A percentile compares a stretch with the other conserved stretches of the same genome.
Conservation (phyloP, 1,284 basidiomycete species). For the Ceratobasidium theobromae region DNA sequence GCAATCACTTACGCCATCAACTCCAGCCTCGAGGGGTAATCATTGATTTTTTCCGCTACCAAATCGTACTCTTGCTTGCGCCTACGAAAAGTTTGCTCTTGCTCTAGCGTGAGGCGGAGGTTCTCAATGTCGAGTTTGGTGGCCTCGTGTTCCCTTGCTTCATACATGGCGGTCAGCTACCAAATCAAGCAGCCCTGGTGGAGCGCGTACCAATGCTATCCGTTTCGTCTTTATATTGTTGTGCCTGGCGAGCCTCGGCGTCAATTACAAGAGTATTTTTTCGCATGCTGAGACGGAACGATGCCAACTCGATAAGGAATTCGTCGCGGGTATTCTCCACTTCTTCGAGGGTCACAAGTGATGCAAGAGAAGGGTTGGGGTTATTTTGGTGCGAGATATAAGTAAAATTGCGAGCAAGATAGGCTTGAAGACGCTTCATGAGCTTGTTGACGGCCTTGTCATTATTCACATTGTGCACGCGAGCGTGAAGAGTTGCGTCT, state of each 20-base stretch:
- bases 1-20: slow-evolving; percentile 60
- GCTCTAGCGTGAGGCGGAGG: slow-evolving; percentile 69
- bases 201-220: slow-evolving; percentile 63
- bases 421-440: slow-evolving; percentile 49
- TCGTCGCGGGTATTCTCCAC: slow-evolving; percentile 72
- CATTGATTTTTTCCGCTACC: slow-evolving; percentile 76
- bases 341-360: slow-evolving; percentile 42
- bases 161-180: slow-evolving; percentile 29
- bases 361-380: slow-evolving; percentile 55
- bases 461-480: slow-evolving; percentile 61
- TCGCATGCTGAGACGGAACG: slow-evolving; percentile 69
- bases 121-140: slow-evolving; percentile 69
- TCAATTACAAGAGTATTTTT: slow-evolving; percentile 78
- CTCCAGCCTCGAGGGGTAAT: slow-evolving; percentile 70
- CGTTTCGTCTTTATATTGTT: slow-evolving; percentile 71
- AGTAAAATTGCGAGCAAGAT: slow-evolving; percentile 56
- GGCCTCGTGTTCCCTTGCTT: slow-evolving; percentile 68
- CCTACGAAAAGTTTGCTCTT: slow-evolving; percentile 69
- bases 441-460: slow-evolving; percentile 65
- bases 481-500: slow-evolving; percentile 75
- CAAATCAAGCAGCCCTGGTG: neutral
- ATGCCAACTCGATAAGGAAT: slow-evolving; percentile 70
- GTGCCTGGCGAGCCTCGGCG: slow-evolving; percentile 75
- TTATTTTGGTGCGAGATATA: slow-evolving; percentile 52
- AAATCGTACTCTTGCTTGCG: slow-evolving; percentile 82